A percentile compares a stretch with the other conserved stretches of the same genome.
Conservation (phyloP, 768 basidiomycete genomes). For the Pilatotrama ljubarskyi region DNA sequence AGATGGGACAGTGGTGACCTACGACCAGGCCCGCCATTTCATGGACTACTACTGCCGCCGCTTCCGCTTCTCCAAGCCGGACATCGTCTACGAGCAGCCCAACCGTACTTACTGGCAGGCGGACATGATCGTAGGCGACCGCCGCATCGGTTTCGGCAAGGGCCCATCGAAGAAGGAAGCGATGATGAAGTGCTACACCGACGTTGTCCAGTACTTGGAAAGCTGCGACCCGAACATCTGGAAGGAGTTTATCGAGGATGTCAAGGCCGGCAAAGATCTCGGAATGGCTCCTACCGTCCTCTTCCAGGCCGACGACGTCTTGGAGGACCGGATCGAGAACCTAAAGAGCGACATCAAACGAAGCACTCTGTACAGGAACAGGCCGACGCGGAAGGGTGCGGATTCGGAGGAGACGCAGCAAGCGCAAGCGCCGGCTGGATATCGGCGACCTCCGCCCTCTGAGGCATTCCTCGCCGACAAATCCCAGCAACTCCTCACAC, state of each 20-base stretch:
- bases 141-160: constrained; percentile 80
- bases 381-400: constrained; percentile 37
- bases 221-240: constrained; percentile 81
- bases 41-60: constrained; percentile 94
- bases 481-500: constrained; percentile 55
- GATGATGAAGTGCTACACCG: constrained; percentile 73
- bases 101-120: constrained; percentile 60
- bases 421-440: constrained; percentile 11
- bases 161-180: constrained; percentile 72
- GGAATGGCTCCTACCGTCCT: constrained; percentile 69
- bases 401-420: constrained; percentile 2
- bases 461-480: constrained; percentile 43
- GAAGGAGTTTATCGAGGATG: constrained; percentile 63
- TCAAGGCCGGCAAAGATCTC: constrained; percentile 65
- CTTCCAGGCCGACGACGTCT: constrained; percentile 59
- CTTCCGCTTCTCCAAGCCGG: constrained; percentile 73
- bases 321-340: constrained; percentile 72
- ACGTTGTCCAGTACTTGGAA: constrained; percentile 86
- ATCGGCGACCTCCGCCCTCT: constrained; percentile 32
- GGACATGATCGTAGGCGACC: constrained; percentile 71
- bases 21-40: constrained; percentile 80
- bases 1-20: constrained; percentile 62
- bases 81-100: constrained; percentile 51
- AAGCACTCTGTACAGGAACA: constrained; percentile 65
- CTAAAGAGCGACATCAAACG: constrained; percentile 65